These are phyloP conservation scores for Boletus mariae DNA, from an alignment of 1,284 basidiomycete species.

Conservation along the genomic window DNA sequence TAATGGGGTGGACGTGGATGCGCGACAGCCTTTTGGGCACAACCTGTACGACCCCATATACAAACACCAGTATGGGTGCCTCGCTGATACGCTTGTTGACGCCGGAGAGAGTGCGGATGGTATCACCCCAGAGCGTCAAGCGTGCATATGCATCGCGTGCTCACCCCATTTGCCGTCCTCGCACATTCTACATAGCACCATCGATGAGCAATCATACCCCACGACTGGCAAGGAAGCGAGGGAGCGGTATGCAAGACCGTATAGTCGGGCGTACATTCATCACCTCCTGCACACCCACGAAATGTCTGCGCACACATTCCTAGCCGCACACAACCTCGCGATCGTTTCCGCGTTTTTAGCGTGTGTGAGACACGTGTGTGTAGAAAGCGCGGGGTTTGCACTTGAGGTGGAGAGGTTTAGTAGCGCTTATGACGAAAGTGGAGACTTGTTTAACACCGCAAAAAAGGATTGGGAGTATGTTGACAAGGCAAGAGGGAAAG, in stretches of 20 bases:
- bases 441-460: constrained; percentile 50
- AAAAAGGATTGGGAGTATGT: constrained; percentile 56
- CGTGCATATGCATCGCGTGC: constrained; percentile 64
- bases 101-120: constrained; percentile 10
- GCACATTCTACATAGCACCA: constrained; percentile 46
- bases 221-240: background rate
- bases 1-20: constrained; percentile 7
- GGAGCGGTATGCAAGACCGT: constrained; percentile 29
- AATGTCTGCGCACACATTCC: constrained; percentile 74
- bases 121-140: background rate
- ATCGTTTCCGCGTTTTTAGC: constrained; percentile 63
- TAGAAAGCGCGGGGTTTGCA: constrained; percentile 33
- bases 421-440: constrained; percentile 47
- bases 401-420: constrained; percentile 52
- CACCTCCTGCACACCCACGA: constrained; percentile 83
- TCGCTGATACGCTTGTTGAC: constrained; percentile 44
- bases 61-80: constrained; percentile 53
- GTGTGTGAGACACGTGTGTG: constrained; percentile 48
- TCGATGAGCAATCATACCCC: constrained; percentile 36
- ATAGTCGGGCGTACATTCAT: constrained; percentile 73
- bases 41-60: constrained; percentile 64
- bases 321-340: constrained; percentile 69
- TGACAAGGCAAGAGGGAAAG: constrained; percentile 38
- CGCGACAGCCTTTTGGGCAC: constrained; percentile 54
- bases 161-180: constrained; percentile 44